Evolutionary conservation across 495 filamentous ascomycete species (phyloP), one percentile per base, ranked within the genome.

Genomic region (Penicillium coffeae): DNA sequence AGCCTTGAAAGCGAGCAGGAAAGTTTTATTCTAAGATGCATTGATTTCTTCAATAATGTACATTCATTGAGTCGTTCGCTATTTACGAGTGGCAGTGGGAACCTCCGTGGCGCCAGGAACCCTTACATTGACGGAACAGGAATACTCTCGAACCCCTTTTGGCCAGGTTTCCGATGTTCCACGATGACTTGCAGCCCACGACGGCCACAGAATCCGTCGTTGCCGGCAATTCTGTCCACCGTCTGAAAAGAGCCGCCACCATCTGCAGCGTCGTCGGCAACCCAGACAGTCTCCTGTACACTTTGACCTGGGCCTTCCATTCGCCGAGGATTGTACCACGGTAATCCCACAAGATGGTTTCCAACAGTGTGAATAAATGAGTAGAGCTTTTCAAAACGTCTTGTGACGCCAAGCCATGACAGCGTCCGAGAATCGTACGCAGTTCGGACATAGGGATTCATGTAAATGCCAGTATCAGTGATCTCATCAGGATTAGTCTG

Each of bases 371-470:
- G 83, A 3, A 76, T 69, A 3, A 75, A 65, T 2, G 65, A 60
- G 43, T 84, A 80, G 4, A 86, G 63, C 5, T 76, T 71, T 56
- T 89, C 86, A 45, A 84, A 77, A 10, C 77, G 74, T 42, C 73
- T 73, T 3, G 76, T 77, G 20, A 75, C 59, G 13, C 70, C 63
- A 2, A 87, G 63, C 77, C 77, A 84, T 1, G 70, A 66, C 9
- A 84, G 69, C 0, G 81, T 79, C 2, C 46, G 47, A 18, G 65
- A 54, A 25, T 75, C 70, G 50, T 89, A 89, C 1, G 86, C 82
- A 20, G 84, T 79, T 9, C 85, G 77, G n/a, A 89, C 73, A 48
- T 76, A 88, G 2, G 86, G 85, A 47, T 89, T 89, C 70, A 87
- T 75, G 57, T 83, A 88, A 44, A 86, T 80, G 0, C 79, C 78